These are phyloP conservation scores for Wolfiporia cocos DNA, from an alignment of 1,284 basidiomycete genomes.

Conservation along the genomic window DNA sequence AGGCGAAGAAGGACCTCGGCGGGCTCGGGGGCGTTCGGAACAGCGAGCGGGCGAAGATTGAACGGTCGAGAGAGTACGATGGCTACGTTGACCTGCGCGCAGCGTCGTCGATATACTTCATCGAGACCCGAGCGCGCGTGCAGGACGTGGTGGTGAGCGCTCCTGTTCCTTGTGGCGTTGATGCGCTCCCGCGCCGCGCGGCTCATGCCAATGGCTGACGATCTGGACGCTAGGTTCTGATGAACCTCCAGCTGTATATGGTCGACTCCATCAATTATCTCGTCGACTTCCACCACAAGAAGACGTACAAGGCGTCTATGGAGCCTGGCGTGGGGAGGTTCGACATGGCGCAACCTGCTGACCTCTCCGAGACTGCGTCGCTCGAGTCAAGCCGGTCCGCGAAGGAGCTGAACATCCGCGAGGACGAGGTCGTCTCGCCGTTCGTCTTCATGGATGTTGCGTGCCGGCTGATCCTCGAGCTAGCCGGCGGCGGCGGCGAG, in stretches of 20 bases:
- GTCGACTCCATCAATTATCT: constrained; percentile 96
- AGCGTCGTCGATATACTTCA: constrained; percentile 81
- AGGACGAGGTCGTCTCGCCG: constrained; percentile 83
- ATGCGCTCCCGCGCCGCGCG: not conserved
- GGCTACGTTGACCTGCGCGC: constrained; percentile 61
- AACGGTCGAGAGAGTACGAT: constrained; percentile 59
- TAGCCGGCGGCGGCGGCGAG: constrained; percentile 62
- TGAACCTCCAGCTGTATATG: constrained; percentile 97
- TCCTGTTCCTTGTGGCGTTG: not conserved
- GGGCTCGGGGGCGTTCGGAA: constrained; percentile 48
- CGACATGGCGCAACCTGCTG: constrained; percentile 53
- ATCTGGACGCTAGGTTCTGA: constrained; percentile 59
- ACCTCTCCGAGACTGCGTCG: constrained; percentile 41
- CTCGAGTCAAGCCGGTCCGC: constrained; percentile 40
- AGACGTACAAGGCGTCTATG: constrained; percentile 71
- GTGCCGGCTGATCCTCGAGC: constrained; percentile 73
- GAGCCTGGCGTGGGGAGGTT: constrained; percentile 62
- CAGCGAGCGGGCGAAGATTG: constrained; percentile 42
- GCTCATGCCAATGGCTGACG: constrained; percentile 2
- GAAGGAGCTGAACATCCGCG: constrained; percentile 43
- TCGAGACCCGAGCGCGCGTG: constrained; percentile 89
- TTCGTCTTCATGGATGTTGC: constrained; percentile 98
- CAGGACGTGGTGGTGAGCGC: constrained; percentile 82
- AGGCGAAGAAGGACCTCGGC: constrained; percentile 71
- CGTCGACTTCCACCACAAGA: constrained; percentile 97